Evolutionary conservation across 1,139 yeast genomes (phyloP), one percentile per base, ranked within the genome.

Genomic region (Taiozyma sp.): DNA sequence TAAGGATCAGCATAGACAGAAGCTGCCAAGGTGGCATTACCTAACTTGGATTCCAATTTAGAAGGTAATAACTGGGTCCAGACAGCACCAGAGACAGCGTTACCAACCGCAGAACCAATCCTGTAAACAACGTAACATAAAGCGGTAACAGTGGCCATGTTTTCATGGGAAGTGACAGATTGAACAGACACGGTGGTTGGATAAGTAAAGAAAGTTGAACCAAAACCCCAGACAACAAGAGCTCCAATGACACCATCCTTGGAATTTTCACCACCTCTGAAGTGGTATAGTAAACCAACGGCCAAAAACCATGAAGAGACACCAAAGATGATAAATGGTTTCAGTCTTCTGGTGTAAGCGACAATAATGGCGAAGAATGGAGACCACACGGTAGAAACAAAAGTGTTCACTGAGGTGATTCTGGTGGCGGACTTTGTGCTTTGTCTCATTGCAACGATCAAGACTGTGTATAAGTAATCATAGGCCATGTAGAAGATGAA

Each of bases 161-260:
- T 71, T 62, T 81, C 84, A 63, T 81, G 87, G 52, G 77, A 75
- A 29, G 85, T 79, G 51, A 77, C 76, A 2, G 88, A 68, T 60
- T 82, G 83, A 54, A 84, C 76, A 16, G 88, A 79, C 6, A 81
- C 85, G 60, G 80, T 86, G 19, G 82, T 75, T 32, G 88, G 79
- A 62, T 83, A 83, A 22, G 88, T 80, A 70, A 83, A 83, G 65
- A 85, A 74, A 10, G 88, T 86, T 46, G 88, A 85, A 59, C 89
- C 88, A 49, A 85, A 71, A 66, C 91, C 93, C 70, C 84, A 72
- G 37, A 84, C 68, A 63, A 83, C 79, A 58, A 81, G 73, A 28
- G 83, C 79, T 41, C 87, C 91, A 62, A 85, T 81, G 51, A 85
- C 74, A 57, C 91, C 91, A 40, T 70, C 56, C 51, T 73, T 71